Evolutionary conservation across 2,329 filamentous ascomycete genomes (phyloP), one percentile per base, ranked within the genome.

Genomic region (Aspergillus vadensis): DNA sequence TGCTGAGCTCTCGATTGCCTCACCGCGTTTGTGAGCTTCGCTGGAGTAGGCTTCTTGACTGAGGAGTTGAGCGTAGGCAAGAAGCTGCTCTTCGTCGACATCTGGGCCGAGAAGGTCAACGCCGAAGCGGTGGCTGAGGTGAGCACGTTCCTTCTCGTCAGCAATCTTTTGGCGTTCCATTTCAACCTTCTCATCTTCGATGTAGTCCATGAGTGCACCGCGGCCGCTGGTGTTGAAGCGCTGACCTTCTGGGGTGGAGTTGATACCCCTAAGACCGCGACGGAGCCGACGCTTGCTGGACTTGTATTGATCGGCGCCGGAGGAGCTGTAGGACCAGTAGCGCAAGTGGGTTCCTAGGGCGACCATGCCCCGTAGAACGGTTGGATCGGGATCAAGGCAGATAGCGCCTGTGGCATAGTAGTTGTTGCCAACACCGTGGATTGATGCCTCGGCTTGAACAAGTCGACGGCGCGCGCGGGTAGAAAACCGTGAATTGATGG

Each of bases 291-390:
- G 89, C 76, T 96, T 97, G 63, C 86, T 90, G 58, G 87, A 88
- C 54, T 89, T 85, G 61, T 89, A 86, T 62, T 92, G 88, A 69
- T 90, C 88, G 0, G 89, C 89, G 9, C 84, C 84, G 23, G 85
- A 84, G n/a, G 92, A 94, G 74, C 91, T 96, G 73, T 96, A 98
- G 3, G 91, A 88, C 95, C 95, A 99, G 74, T 92, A 98, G 12
- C 92, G 90, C 17, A 99, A 79, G 70, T 94, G 90, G 0, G 90
- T 91, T 10, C 95, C 95, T 54, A 97, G 87, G 0, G 93, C 90
- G 1, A 97, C 88, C 62, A 97, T 87, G 5, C 95, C 95, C 38
- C 94, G 88, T 14, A 99, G 84, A 0, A 90, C 82, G 0, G 92
- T 93, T 23, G 95, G 86, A 69, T 98, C 92, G 0, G 94, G 91